Evolutionary conservation across 179 eudicot species (phyloP).

Genomic region (Gypsophila paniculata): DNA sequence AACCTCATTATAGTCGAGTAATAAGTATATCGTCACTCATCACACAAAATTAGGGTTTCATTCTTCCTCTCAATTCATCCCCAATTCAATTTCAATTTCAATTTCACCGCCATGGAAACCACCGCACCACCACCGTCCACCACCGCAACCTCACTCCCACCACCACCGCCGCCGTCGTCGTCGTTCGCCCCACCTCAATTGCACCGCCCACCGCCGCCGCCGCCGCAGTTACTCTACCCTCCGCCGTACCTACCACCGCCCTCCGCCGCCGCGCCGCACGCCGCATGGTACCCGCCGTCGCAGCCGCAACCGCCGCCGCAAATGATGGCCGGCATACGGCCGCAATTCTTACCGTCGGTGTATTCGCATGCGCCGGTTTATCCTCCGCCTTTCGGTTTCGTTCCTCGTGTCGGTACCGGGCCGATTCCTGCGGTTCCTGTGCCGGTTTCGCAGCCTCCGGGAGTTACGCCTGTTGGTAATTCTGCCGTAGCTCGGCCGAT

Average conservation of each 20-base stretch:
- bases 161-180: slow-evolving; percentile 3
- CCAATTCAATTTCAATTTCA: not conserved
- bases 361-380: slow-evolving; percentile 40
- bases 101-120: not conserved
- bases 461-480: slow-evolving; percentile 58
- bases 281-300: slow-evolving; percentile 50
- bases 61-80: not conserved
- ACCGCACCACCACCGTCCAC: slow-evolving; percentile 3
- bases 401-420: slow-evolving; percentile 44
- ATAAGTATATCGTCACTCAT: not conserved
- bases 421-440: slow-evolving; percentile 57
- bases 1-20: not conserved
- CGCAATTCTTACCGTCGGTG: slow-evolving; percentile 43
- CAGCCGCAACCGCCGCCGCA: slow-evolving; percentile 42
- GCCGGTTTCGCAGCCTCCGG: slow-evolving; percentile 77
- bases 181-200: slow-evolving; percentile 37
- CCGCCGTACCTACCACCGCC: slow-evolving; percentile 39
- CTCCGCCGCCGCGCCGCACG: slow-evolving; percentile 47
- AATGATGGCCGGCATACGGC: slow-evolving; percentile 49
- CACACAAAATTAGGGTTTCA: slow-evolving; percentile 1
- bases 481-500: slow-evolving; percentile 33
- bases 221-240: slow-evolving; percentile 50
- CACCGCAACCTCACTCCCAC: not conserved
- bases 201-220: slow-evolving; percentile 33
- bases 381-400: slow-evolving; percentile 59